phyloP scores from a whole-genome alignment of 2,329 filamentous ascomycete species.

The Ceratocystis destructans region DNA sequence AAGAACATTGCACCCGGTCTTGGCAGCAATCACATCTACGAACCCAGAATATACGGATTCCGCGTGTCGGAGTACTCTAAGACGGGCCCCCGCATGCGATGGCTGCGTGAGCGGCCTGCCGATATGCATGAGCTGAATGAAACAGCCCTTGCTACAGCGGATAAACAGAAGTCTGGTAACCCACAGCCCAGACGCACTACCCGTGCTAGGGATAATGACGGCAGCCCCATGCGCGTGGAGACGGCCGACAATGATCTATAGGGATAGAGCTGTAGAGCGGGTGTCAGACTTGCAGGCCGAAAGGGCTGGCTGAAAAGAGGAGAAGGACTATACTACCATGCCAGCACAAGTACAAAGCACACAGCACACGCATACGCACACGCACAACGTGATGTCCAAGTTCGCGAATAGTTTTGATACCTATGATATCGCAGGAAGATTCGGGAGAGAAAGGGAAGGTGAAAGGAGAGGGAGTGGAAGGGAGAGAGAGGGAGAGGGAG shows the following conservation, averaged over 20 bases:
- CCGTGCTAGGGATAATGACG: slow-evolving; percentile 9
- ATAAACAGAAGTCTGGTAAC: slow-evolving; percentile 5
- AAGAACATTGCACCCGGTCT: slow-evolving; percentile 81
- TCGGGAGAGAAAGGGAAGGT: too few species aligned
- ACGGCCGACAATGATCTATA: not conserved
- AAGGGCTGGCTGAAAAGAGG: not conserved
- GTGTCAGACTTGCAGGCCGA: not conserved
- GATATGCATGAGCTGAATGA: slow-evolving; percentile 79
- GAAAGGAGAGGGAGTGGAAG: too few species aligned
- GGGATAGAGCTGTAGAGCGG: not conserved
- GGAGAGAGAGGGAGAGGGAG: too few species aligned
- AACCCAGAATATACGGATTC: slow-evolving; percentile 94
- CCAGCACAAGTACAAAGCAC: too few species aligned
- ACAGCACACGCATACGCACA: too few species aligned
- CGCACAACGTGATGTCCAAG: not conserved
- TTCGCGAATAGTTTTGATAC: slow-evolving; percentile 6
- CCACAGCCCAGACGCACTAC: not conserved
- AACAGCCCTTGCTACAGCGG: slow-evolving; percentile 38
- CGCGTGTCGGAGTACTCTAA: slow-evolving; percentile 79
- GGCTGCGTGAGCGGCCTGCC: slow-evolving; percentile 72
- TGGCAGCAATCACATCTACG: slow-evolving; percentile 71
- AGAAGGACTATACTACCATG: not conserved
- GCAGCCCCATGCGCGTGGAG: slow-evolving; percentile 16
- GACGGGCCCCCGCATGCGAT: slow-evolving; percentile 90
- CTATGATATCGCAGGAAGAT: not conserved